Conservation (phyloP, 805 yeast species). For the Candida ovalis region DNA sequence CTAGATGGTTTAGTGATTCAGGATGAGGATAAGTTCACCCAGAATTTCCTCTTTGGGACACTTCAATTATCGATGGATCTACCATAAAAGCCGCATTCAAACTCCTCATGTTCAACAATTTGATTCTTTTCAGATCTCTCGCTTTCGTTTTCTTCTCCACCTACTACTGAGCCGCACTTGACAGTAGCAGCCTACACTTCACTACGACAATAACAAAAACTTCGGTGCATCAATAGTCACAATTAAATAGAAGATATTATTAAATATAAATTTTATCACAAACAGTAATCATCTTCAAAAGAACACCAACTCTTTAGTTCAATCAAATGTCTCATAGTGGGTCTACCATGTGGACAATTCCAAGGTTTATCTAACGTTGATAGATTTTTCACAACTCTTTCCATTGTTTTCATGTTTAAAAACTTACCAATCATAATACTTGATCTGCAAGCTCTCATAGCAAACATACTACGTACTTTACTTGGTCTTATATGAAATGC, state of each 20-base stretch:
- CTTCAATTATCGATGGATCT: constrained; percentile 21
- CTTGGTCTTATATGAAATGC: constrained; percentile 52
- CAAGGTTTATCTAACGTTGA: constrained; percentile 85
- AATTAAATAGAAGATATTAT: too few relatives aligned
- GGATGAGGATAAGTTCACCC: not conserved
- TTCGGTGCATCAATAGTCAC: too few relatives aligned
- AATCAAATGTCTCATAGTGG: constrained; percentile 88
- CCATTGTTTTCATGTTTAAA: constrained; percentile 59
- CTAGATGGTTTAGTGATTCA: constrained; percentile 1
- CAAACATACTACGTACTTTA: constrained; percentile 79
- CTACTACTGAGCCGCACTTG: too few relatives aligned
- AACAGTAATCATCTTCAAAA: constrained; percentile 40
- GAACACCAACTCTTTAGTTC: constrained; percentile 48
- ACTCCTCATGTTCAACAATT: too few relatives aligned
- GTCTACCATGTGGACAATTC: constrained; percentile 97
- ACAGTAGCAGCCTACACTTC: too few relatives aligned
- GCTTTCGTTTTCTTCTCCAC: too few relatives aligned
- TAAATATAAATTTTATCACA: too few relatives aligned
- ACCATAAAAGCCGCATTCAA: constrained; percentile 1
- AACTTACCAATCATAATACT: constrained; percentile 92
- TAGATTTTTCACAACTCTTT: constrained; percentile 59
- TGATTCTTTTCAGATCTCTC: too few relatives aligned
- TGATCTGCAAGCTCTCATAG: constrained; percentile 91
- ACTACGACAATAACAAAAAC: too few relatives aligned
- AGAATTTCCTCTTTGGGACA: constrained; percentile 29